These are phyloP conservation scores for Podospora pseudopauciseta DNA, from an alignment of 495 filamentous ascomycete species.

Conservation along the genomic window DNA sequence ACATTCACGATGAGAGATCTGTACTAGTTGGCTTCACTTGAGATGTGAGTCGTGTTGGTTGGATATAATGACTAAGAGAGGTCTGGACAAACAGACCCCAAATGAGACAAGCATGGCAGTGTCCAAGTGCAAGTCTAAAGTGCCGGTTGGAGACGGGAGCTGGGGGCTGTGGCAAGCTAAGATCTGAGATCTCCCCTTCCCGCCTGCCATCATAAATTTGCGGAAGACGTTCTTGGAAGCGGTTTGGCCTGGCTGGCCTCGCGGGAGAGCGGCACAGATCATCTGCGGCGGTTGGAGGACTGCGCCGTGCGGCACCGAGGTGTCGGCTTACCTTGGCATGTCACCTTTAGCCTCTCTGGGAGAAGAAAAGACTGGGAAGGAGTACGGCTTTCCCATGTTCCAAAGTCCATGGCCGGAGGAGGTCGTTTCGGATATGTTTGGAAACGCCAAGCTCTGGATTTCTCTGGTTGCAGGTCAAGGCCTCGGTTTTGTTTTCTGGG, in stretches of 20 bases:
- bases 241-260: neutral
- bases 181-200: neutral
- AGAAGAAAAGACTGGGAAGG: slow-evolving; percentile 2
- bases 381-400: neutral
- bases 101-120: neutral
- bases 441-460: neutral
- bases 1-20: neutral
- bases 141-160: neutral
- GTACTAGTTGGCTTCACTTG: neutral
- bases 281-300: neutral
- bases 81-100: neutral
- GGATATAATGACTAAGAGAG: neutral
- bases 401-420: slow-evolving; percentile 6
- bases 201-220: neutral
- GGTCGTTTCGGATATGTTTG: slow-evolving; percentile 17
- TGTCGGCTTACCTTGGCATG: neutral
- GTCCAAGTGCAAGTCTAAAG: neutral
- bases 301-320: slow-evolving; percentile 15
- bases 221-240: neutral
- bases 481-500: neutral
- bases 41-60: neutral
- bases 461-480: neutral
- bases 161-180: neutral
- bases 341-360: neutral
- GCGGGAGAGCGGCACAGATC: slow-evolving; percentile 1